Percentiles rank a stretch among this genome's conserved stretches.
phyloP scores from a whole-genome alignment of 2,329 filamentous ascomycete species.

The Xylariaceae sp. region DNA sequence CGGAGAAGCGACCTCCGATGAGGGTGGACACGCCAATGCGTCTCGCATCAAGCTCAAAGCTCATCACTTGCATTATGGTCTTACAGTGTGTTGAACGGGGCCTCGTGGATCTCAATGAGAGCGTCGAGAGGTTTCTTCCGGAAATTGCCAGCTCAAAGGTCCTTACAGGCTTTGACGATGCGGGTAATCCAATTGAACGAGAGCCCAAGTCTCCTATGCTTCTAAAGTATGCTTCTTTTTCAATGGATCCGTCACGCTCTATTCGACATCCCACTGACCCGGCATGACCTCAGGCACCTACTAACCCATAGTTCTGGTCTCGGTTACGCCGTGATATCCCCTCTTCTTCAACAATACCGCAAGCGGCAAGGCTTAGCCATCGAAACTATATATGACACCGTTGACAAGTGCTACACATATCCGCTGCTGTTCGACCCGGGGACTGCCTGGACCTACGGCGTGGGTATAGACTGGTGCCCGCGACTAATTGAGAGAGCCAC shows the following conservation, averaged over 20 bases:
- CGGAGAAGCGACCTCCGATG: conserved; percentile 18
- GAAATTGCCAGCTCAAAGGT: conserved; percentile 18
- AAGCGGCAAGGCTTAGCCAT: conserved; percentile 13
- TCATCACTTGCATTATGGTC: conserved; percentile 21
- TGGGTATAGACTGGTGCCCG: conserved; percentile 16
- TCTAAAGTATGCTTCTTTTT: conserved; percentile 12
- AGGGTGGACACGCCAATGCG: conserved; percentile 17
- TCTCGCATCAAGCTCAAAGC: conserved; percentile 15
- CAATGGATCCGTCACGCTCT: neutral
- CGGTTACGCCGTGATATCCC: conserved; percentile 10
- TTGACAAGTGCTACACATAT: conserved; percentile 18
- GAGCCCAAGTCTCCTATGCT: conserved; percentile 20
- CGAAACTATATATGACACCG: conserved; percentile 8
- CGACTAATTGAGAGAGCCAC: conserved; percentile 15
- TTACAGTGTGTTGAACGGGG: conserved; percentile 17
- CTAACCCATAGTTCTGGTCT: conserved; percentile 17
- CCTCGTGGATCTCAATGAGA: conserved; percentile 11
- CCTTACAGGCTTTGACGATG: conserved; percentile 17
- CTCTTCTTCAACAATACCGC: conserved; percentile 16
- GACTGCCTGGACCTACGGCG: conserved; percentile 14
- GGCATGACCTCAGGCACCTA: conserved; percentile 7
- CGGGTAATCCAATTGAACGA: conserved; percentile 18
- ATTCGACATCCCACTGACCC: neutral
- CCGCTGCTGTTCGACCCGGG: conserved; percentile 20
- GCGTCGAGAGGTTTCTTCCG: conserved; percentile 15